phyloP scores from a whole-genome alignment of 306 rosid species.

The Pterocarpus macrocarpus region DNA sequence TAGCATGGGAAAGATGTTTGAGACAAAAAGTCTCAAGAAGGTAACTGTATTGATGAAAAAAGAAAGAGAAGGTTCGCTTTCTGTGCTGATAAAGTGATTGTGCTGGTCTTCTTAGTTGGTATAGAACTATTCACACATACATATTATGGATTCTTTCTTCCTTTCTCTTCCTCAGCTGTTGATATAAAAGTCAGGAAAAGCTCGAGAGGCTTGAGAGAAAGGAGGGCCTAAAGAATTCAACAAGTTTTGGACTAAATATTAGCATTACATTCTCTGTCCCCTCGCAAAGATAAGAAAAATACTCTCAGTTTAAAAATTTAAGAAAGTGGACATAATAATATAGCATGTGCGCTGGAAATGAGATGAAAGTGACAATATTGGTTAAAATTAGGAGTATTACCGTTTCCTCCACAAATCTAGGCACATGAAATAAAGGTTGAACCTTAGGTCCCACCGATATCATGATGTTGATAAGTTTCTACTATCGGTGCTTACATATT shows the following conservation, averaged over 20 bases:
- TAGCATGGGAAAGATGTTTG: constrained; percentile 39
- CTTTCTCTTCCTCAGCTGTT: constrained; percentile 39
- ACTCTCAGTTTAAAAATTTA: not conserved
- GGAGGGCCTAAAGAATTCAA: constrained; percentile 24
- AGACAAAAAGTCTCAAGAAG: constrained; percentile 50
- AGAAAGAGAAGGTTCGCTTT: constrained; percentile 76
- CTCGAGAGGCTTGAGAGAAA: not conserved
- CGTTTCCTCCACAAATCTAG: constrained; percentile 3
- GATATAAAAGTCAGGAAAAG: constrained; percentile 39
- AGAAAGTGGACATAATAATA: constrained; percentile 12
- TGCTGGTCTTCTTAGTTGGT: constrained; percentile 47
- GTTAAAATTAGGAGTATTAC: constrained; percentile 16
- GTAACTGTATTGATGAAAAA: constrained; percentile 59
- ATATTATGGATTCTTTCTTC: constrained; percentile 47
- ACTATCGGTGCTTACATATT: constrained; percentile 11
- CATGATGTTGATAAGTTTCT: constrained; percentile 25
- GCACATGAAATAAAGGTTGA: constrained; percentile 6
- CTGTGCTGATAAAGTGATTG: constrained; percentile 58
- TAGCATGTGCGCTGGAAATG: constrained; percentile 38
- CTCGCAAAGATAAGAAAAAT: not conserved
- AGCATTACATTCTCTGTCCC: constrained; percentile 25
- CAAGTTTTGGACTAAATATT: not conserved
- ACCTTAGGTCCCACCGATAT: constrained; percentile 29
- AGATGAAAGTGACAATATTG: constrained; percentile 38
- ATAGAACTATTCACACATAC: constrained; percentile 36